Evolutionary conservation across 2,329 filamentous ascomycete species (phyloP).

Genomic region (Thermothelomyces thermophilus): DNA sequence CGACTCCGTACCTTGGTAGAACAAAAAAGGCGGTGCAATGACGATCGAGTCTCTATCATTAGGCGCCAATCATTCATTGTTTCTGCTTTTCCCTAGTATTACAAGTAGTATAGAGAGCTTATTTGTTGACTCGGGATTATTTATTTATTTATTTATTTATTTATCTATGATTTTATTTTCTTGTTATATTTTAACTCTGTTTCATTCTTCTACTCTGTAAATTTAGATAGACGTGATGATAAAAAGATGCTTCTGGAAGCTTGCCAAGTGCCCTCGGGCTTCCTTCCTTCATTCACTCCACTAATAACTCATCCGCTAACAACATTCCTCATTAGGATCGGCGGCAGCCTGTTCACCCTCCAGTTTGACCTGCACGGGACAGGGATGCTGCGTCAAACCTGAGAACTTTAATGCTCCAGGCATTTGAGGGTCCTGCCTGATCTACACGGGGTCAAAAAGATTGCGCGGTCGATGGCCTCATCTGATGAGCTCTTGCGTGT

Average conservation of each 20-base stretch:
- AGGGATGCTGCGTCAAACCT: not conserved
- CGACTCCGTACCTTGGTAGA: too few relatives aligned
- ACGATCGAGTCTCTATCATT: not conserved
- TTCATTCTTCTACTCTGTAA: too few relatives aligned
- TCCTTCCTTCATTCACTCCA: too few relatives aligned
- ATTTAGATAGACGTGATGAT: too few relatives aligned
- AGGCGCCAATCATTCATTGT: not conserved
- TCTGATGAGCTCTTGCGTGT: not conserved
- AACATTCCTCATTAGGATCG: conserved; percentile 2
- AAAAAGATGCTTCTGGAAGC: too few relatives aligned
- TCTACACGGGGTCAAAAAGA: too few relatives aligned
- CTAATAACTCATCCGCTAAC: not conserved
- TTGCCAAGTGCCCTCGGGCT: too few relatives aligned
- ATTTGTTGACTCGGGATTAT: not conserved
- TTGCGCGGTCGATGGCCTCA: too few relatives aligned
- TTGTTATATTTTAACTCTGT: too few relatives aligned
- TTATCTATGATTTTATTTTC: too few relatives aligned
- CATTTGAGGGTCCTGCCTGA: conserved; percentile 26
- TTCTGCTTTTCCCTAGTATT: not conserved
- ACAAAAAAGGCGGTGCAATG: not conserved
- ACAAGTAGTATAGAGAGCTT: too few relatives aligned
- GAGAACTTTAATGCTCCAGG: not conserved
- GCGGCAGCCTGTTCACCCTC: not conserved
- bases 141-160: too few relatives aligned
- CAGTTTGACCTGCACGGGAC: not conserved